Base-by-base conservation (phyloP, 805 yeast genomes). In the Blastobotrys parvus region DNA sequence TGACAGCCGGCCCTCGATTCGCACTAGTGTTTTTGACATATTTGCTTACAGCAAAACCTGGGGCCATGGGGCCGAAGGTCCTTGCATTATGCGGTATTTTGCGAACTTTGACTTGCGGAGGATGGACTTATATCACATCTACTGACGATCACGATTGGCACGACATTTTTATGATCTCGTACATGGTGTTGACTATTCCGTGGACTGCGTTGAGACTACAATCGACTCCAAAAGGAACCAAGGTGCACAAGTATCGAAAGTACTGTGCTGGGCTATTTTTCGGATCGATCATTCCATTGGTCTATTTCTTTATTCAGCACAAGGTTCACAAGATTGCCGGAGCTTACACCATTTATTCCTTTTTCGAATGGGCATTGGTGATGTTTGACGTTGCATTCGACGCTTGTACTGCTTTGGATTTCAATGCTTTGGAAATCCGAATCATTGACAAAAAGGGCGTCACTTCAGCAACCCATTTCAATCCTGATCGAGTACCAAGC, bases 131-230 rank as follows among this genome's bases (percentile, higher is more conserved):
- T 59, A 83, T 92, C 49, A 92, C 98, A 1, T 84, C 95, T 4
- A 87, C 97, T 1, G 98, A 92, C 62, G 96, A 92, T 60, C 97
- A 90, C 55, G 95, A 90, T 63, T 79, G 82, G 68, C 98, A 92
- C 61, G 97, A 92, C 58, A 77, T 92, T 35, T 90, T 90, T 60
- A 92, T 92, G 98, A 87, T 92, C 47, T 61, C 82, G 21, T 92
- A 92, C 64, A 82, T 92, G 45, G 74, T 88, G 1, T 70, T 90
- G 48, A 89, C 97, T 1, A 69, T 90, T 31, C 98, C 98, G 1
- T 92, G 97, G 96, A 82, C 86, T 39, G 62, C 79, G 18, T 63
- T 77, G 38, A 75, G 82, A 29, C 76, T 81, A 18, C 55, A 62
- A 36, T 59, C 75, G 36, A 73, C 87, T 0, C 68, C 78, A 13